phyloP scores from a whole-genome alignment of 1,284 basidiomycete genomes.

The Ceratobasidium sp. region DNA sequence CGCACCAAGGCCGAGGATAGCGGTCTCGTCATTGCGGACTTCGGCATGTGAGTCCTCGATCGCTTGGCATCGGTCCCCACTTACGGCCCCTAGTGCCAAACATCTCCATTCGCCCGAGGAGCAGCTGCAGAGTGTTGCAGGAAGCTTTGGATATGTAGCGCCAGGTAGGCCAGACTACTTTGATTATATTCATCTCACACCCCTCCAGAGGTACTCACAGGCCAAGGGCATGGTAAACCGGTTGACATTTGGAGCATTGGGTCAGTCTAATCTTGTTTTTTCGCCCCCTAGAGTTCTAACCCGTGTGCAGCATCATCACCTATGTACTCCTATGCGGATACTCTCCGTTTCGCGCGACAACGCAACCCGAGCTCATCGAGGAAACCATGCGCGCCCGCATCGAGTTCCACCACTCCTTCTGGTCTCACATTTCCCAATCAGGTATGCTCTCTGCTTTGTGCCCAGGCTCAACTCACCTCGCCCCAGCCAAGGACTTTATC shows the following conservation, averaged over 20 bases:
- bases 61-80: not conserved
- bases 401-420: slow-evolving; percentile 91
- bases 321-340: slow-evolving; percentile 94
- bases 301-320: slow-evolving; percentile 76
- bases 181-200: slow-evolving; percentile 31
- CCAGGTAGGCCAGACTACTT: slow-evolving; percentile 54
- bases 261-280: slow-evolving; percentile 56
- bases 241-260: slow-evolving; percentile 95
- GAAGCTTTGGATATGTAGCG: slow-evolving; percentile 92
- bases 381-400: slow-evolving; percentile 86
- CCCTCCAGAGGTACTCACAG: slow-evolving; percentile 74
- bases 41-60: slow-evolving; percentile 78
- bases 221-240: slow-evolving; percentile 85
- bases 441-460: slow-evolving; percentile 55
- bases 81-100: slow-evolving; percentile 68
- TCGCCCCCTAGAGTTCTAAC: slow-evolving; percentile 9
- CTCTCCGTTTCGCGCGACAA: slow-evolving; percentile 88
- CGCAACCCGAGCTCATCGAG: slow-evolving; percentile 74
- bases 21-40: slow-evolving; percentile 91
- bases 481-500: slow-evolving; percentile 84
- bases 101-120: slow-evolving; percentile 81
- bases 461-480: not conserved
- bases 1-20: slow-evolving; percentile 74
- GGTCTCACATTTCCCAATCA: slow-evolving; percentile 83
- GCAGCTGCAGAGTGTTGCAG: slow-evolving; percentile 81